Evolutionary conservation across 1,284 basidiomycete species (phyloP).

Genomic region (Trametes sp.): DNA sequence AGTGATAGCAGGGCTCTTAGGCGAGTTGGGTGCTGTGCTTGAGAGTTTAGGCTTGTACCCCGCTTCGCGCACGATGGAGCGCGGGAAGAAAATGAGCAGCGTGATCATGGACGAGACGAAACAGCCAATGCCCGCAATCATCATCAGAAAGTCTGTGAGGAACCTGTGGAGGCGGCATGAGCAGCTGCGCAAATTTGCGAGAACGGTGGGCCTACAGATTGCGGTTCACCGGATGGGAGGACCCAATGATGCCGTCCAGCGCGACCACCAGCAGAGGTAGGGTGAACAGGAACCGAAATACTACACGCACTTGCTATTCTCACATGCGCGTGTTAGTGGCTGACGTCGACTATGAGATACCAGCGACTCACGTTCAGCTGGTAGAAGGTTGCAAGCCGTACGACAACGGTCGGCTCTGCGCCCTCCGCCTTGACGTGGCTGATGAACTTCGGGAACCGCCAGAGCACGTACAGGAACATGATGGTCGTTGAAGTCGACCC

Average conservation of each 20-base stretch:
- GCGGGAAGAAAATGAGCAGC: constrained; percentile 80
- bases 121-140: constrained; percentile 73
- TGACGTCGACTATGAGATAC: not conserved
- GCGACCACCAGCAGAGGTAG: constrained; percentile 69
- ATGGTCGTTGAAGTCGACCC: constrained; percentile 70
- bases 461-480: constrained; percentile 71
- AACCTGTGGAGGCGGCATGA: constrained; percentile 8
- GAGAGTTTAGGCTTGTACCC: constrained; percentile 55
- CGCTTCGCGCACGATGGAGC: constrained; percentile 66
- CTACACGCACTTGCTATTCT: constrained; percentile 63
- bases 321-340: constrained; percentile 15
- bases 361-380: constrained; percentile 69
- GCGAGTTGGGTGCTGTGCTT: constrained; percentile 34
- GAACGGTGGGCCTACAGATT: constrained; percentile 55
- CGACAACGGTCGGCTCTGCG: constrained; percentile 72
- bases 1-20: constrained; percentile 34
- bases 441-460: constrained; percentile 72
- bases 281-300: constrained; percentile 75
- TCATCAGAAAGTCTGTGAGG: constrained; percentile 65
- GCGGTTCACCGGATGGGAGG: constrained; percentile 52
- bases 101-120: constrained; percentile 80
- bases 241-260: constrained; percentile 61
- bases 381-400: constrained; percentile 74
- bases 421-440: constrained; percentile 71
- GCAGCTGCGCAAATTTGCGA: not conserved